These are phyloP conservation scores for Vitis hybrid DNA, from an alignment of 177 flowering plant species.

Conservation along the genomic window DNA sequence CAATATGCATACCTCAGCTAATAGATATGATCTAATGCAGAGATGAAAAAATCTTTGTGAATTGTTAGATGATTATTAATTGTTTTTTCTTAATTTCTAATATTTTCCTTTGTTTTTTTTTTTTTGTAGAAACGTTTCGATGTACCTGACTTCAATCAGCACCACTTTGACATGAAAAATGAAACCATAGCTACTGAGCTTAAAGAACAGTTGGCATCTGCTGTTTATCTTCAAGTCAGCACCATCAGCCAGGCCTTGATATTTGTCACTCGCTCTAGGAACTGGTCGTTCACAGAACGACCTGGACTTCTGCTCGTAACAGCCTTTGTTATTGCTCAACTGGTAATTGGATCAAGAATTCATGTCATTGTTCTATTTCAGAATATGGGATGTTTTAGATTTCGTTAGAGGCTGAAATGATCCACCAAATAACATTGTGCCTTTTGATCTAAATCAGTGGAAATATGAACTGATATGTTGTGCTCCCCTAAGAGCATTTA, in stretches of 20 bases:
- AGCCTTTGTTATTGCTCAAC: conserved; percentile 76
- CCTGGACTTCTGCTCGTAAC: conserved; percentile 69
- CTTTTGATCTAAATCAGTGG: too few species aligned
- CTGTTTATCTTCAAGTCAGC: conserved; percentile 87
- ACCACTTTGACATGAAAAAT: conserved; percentile 13
- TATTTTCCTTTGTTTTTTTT: too few species aligned
- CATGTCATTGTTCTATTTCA: not conserved
- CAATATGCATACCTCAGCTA: not conserved
- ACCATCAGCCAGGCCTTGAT: conserved; percentile 81
- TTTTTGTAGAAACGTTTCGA: conserved; percentile 31
- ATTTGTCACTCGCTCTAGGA: conserved; percentile 77
- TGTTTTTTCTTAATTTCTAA: too few species aligned
- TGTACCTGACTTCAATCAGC: conserved; percentile 29
- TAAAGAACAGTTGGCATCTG: conserved; percentile 50
- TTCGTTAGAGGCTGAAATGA: too few species aligned
- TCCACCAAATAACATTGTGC: too few species aligned
- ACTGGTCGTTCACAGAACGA: conserved; percentile 74
- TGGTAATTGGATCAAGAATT: conserved; percentile 38
- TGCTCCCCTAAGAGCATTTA: too few species aligned
- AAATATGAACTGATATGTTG: too few species aligned
- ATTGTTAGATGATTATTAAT: not conserved
- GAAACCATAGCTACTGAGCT: not conserved
- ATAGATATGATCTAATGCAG: not conserved
- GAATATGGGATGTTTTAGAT: too few species aligned
- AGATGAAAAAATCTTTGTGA: not conserved